Evolutionary conservation across 495 filamentous ascomycete genomes (phyloP).

Genomic region (Podospora didyma): DNA sequence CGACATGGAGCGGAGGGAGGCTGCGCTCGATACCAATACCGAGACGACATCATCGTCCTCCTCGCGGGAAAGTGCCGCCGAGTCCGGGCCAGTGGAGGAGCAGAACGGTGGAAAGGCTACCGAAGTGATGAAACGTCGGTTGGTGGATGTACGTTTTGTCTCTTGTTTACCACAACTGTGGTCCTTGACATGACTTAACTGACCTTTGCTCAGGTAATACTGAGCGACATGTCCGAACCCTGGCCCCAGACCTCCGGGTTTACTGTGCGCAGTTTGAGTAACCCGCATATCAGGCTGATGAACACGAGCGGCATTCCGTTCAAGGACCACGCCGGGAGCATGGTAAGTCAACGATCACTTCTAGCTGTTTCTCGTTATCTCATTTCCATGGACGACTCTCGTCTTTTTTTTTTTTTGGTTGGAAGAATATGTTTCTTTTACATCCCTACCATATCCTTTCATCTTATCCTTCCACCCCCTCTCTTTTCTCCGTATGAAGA

Average conservation of each 20-base stretch:
- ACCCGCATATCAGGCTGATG: slow-evolving; percentile 97
- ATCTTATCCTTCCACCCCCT: no score
- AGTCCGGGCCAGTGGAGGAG: slow-evolving; percentile 21
- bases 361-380: no score
- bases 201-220: slow-evolving; percentile 55
- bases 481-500: neutral
- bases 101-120: neutral
- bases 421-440: no score
- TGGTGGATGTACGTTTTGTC: slow-evolving; percentile 63
- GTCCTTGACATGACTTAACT: neutral
- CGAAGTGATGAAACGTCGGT: slow-evolving; percentile 17
- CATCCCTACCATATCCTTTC: no score
- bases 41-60: neutral
- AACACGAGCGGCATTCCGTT: slow-evolving; percentile 87
- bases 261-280: slow-evolving; percentile 81
- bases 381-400: no score
- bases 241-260: slow-evolving; percentile 76
- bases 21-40: slow-evolving; percentile 13
- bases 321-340: slow-evolving; percentile 88
- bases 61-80: slow-evolving; percentile 13
- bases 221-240: slow-evolving; percentile 99
- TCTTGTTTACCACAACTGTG: neutral
- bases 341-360: slow-evolving; percentile 56
- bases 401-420: no score
- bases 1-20: slow-evolving; percentile 46